Evolutionary conservation across 2,329 filamentous ascomycete genomes (phyloP), one percentile per base, ranked within the genome.

Genomic region (Cladosporium sp.): DNA sequence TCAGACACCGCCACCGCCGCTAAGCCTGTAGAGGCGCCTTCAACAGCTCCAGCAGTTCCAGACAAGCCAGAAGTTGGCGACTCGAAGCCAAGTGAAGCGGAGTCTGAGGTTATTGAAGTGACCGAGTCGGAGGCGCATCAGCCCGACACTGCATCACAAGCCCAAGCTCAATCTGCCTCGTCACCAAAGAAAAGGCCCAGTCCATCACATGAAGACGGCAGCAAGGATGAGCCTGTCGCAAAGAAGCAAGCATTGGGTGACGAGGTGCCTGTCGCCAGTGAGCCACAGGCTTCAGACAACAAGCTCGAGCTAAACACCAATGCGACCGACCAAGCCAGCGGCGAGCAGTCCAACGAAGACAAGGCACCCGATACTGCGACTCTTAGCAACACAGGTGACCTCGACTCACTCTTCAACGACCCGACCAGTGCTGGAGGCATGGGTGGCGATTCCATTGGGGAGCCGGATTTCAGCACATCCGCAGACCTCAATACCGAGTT

Each of bases 401-500:
- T 72, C 12, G 70, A 73, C 58, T 71, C 68, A 6, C 65, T 72
- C 32, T 72, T 73, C 65, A 67, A 65, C 57, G 68, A 67, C 50
- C 57, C 65, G 17, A 60, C 58, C 47, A 65, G 61, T 51, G 58
- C 60, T 19, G 60, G 49, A 36, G 59, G 59, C 32, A 20, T 37
- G 19, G 48, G 42, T 13, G 53, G 55, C 24, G 49, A 52, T 13
- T 45, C 32, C 20, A 54, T 47, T 19, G 53, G 35, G 4, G 44
- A 35, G 10, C 56, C 49, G 8, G 58, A 57, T 48, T 62, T 62
- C 36, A 54, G 48, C 42, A 58, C 45, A 36, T 56, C 22, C 24
- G 44, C 51, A 24, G 44, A 58, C n/a, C 36, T 58, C 17, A 59
- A 59, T 9, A 60, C 60, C 15, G 66, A 66, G n/a, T 68, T 72